Base-by-base conservation (phyloP, 352 stramenopile species). In the Pythium periplocum region DNA sequence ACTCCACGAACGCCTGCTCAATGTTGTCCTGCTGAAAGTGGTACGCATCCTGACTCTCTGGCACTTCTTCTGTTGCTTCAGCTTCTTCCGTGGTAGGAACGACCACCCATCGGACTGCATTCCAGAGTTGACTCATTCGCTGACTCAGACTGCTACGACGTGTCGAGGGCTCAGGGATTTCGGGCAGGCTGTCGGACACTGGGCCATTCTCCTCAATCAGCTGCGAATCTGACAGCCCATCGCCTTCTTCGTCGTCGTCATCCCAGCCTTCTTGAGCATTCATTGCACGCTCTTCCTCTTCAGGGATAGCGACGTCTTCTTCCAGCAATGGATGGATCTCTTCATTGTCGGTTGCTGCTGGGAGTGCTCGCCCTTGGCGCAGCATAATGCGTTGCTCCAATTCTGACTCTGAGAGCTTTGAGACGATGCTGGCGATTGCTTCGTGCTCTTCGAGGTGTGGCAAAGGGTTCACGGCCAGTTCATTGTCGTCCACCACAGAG, bases 141-240 rank as follows among this genome's bases (percentile, higher is more conserved):
- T 62, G 53, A 75, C 47, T 73, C 62, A 0, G 47, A 43, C 60
- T 66, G 69, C 2, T 1, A 48, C 43, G 9, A 48, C 43, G 9
- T 31, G 9, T 48, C 9, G 9, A 31, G 43, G 43, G 43, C 43
- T 48, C 43, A 48, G 9, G 9, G 9, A 30, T 48, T 11, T 30
- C 43, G 17, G 43, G 43, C 43, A 30, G 17, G 17, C 17, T 52
- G 30, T 33, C 50, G 1, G 70, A 35, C 10, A 83, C 69, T 0
- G 51, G 48, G 0, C 75, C 79, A 37, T 90, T 87, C 45, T 87
- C 75, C 4, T 66, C 71, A 44, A 90, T 90, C n/a, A 90, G 52
- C 53, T 90, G 69, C 49, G 79, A 90, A 44, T 87, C 79, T 1
- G 69, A 86, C 2, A 51, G 62, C 32, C 69, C 55, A 4, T n/a